Evolutionary conservation across 371 early-diverging fungal species (phyloP), one percentile per base, ranked within the genome.

Genomic region (Apophysomyces elegans): DNA sequence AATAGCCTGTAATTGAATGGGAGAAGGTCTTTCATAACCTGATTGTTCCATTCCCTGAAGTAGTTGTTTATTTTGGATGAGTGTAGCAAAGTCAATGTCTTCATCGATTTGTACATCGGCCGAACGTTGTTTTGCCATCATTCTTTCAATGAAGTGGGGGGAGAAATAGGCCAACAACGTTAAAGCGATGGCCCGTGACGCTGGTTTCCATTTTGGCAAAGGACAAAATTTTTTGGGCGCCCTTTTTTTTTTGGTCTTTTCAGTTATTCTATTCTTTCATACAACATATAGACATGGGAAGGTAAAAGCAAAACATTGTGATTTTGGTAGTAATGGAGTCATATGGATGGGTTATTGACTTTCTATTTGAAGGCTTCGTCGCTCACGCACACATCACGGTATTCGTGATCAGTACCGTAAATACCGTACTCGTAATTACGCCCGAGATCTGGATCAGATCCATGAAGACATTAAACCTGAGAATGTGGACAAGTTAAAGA

Each of bases 381-480:
- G 87, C 60, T 88, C 88, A 71, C 85, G 91, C 68, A 87, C 79
- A 60, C 91, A 91, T 71, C 84, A 85, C 70, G 84, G 86, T 61
- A 91, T 88, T 65, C 81, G 88, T 41, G 88, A 89, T 68, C 76
- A 78, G 65, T 79, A 83, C 63, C 84, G 87, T 68, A 86, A 87
- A 75, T 79, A 79, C 71, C 79, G 88, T 50, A 87, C 88, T 35
- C 79, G 85, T 70, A 85, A 86, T 46, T 91, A 91, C 65, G 84
- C 86, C 70, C 84, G 91, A 71, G 93, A 93, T 82, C 84, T 96
- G n/a, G 97, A 96, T 80, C 94, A 96, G 84, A 91, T 96, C 71
- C 90, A 92, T 65, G 91, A 90, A 16, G 96, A 96, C 80, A 77
- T 96, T 66, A 78, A 84, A 67, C 90, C 90, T 9, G 90, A 86